Evolutionary conservation across 169 alveolate genomes (phyloP).

Genomic region (Plasmodium sp.): DNA sequence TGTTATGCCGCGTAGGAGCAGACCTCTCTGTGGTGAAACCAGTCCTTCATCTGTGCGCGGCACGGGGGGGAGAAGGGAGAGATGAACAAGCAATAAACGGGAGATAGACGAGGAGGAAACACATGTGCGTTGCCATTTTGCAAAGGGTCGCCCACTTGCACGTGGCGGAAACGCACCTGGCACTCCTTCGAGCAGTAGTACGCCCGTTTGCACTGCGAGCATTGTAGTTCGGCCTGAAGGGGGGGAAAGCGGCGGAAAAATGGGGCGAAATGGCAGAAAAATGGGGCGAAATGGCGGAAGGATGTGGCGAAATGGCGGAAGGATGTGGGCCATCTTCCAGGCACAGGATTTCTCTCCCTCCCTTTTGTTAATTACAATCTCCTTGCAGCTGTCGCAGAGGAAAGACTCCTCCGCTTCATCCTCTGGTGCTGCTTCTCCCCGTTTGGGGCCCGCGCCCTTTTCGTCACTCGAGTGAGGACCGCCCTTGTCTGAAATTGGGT

Average conservation of each 20-base stretch:
- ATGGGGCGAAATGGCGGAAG: background rate
- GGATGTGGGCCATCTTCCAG: background rate
- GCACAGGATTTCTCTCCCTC: background rate
- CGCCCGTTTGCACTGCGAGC: slow-evolving; percentile 59
- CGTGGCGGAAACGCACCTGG: background rate
- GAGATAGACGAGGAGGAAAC: background rate
- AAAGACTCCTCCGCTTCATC: background rate
- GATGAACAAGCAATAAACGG: background rate
- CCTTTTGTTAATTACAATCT: slow-evolving; percentile 23
- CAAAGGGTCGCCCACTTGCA: background rate
- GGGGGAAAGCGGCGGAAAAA: background rate
- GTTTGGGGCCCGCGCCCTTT: background rate
- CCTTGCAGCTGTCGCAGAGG: slow-evolving; percentile 54
- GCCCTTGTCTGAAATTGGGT: background rate
- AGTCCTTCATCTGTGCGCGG: slow-evolving; percentile 47
- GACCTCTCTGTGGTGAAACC: slow-evolving; percentile 58
- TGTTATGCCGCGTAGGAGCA: slow-evolving; percentile 34
- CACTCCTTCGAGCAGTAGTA: slow-evolving; percentile 70
- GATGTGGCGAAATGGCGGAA: background rate
- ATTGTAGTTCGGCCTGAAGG: slow-evolving; percentile 62
- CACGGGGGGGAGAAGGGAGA: background rate
- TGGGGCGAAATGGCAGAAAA: no score
- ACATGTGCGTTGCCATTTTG: background rate
- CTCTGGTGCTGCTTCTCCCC: background rate
- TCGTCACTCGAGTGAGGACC: background rate